Conservation (phyloP, 2,329 filamentous ascomycete genomes). For the Penicillium sp. region DNA sequence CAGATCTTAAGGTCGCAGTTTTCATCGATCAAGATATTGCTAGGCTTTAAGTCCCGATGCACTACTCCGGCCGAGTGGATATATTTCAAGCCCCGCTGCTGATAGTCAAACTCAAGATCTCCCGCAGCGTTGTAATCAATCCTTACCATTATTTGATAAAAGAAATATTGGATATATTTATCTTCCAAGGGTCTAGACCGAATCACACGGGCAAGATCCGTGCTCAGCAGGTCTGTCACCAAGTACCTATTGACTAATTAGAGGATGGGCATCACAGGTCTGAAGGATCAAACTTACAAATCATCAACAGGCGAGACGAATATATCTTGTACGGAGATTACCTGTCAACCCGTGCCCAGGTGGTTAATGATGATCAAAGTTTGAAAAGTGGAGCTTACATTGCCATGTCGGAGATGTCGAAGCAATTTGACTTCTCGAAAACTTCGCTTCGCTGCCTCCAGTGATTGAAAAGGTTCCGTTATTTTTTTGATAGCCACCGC, state of each 20-base stretch:
- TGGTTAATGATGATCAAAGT: not conserved
- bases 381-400: not conserved
- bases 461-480: not conserved
- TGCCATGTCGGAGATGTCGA: not conserved
- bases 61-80: constrained; percentile 98
- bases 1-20: constrained; percentile 99
- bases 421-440: constrained; percentile 3
- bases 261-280: too few relatives aligned
- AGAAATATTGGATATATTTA: not conserved
- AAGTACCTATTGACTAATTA: not conserved
- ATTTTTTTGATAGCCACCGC: constrained; percentile 5
- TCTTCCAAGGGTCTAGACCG: not conserved
- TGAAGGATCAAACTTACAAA: not conserved
- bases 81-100: constrained; percentile 91
- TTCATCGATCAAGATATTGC: constrained; percentile 98
- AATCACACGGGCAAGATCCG: not conserved
- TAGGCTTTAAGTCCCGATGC: constrained; percentile 95
- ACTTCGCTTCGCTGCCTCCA: not conserved
- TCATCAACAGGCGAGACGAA: constrained; percentile 5
- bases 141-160: constrained; percentile 6
- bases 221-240: not conserved
- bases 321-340: not conserved
- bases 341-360: not conserved
- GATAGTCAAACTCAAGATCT: not conserved
- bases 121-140: not conserved